Base-by-base conservation (phyloP, 768 basidiomycete species). In the Dentipellis sp. region DNA sequence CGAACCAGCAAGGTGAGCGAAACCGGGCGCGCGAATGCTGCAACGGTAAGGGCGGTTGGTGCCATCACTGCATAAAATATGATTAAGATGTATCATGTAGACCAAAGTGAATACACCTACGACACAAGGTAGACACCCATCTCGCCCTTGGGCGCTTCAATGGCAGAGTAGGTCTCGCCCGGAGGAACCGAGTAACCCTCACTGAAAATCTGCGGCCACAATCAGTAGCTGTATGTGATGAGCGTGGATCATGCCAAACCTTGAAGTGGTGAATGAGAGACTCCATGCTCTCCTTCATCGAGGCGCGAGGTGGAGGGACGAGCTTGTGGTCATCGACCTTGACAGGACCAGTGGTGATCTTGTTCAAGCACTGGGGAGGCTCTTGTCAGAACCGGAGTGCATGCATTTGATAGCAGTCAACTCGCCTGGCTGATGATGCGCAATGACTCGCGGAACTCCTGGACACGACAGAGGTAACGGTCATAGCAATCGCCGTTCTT, bases 201-300 rank as follows among this genome's bases (percentile, higher is more conserved):
- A 53, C 88, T 91, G 76, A 93, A 98, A 64, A 97, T 80, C 91
- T 92, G 10, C n/a, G 90, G 78, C 86, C 86, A 65, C 47, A 51
- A 23, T 50, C 39, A 11, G 14, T 21, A 22, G 19, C 10, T 10
- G 14, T 23, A 3, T 19, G 2, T 2, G n/a, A 19, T 16, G 4
- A 48, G 10, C 5, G 17, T 21, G 19, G 17, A 48, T 16, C 22
- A 19, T 2, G 14, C 63, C 61, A 16, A 58, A 81, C 91, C 78
- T 99, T 99, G 78, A 99, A 97, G 75, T 98, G 95, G 69, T 99
- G 95, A 63, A 99, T 97, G 56, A 97, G 79, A 6, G 88, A 83
- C 72, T 97, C 94, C 94, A 97, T 97, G 72, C 86, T 91, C 76
- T 99, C 97, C 74, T 99, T 99, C 97, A 99, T 99, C 55, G 86